These are phyloP conservation scores for Globisporangium paroecandrum DNA, from an alignment of 352 stramenopile genomes.

Conservation along the genomic window DNA sequence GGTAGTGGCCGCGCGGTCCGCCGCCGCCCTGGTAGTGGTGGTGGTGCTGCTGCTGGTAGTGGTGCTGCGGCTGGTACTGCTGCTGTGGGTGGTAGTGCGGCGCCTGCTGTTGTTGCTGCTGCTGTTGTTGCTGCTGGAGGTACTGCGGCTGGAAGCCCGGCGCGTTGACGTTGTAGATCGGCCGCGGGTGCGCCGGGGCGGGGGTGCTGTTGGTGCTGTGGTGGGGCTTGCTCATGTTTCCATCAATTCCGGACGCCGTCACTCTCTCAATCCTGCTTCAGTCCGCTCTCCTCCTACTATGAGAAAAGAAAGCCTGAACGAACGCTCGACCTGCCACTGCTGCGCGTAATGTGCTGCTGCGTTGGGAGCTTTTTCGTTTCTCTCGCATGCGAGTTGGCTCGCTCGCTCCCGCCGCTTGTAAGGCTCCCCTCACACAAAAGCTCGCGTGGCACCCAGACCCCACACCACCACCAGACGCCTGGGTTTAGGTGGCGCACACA, in stretches of 20 bases:
- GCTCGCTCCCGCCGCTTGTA: background rate
- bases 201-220: slow-evolving; percentile 22
- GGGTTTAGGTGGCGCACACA: background rate
- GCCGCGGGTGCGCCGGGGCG: slow-evolving; percentile 15
- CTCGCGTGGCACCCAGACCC: background rate
- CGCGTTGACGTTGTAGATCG: slow-evolving; percentile 27
- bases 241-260: slow-evolving; percentile 28
- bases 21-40: slow-evolving; percentile 28
- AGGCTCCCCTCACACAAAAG: background rate
- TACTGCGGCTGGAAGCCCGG: slow-evolving; percentile 42
- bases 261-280: background rate
- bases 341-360: slow-evolving; percentile 3
- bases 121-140: slow-evolving; percentile 24
- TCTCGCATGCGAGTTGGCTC: background rate
- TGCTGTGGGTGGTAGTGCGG: slow-evolving; percentile 30
- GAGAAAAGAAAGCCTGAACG: slow-evolving; percentile 3
- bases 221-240: slow-evolving; percentile 43
- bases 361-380: slow-evolving; percentile 15
- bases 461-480: background rate
- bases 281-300: background rate
- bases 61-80: slow-evolving; percentile 10
- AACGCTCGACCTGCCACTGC: slow-evolving; percentile 14
- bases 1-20: slow-evolving; percentile 32
- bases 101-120: slow-evolving; percentile 33
- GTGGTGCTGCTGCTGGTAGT: slow-evolving; percentile 33